These are phyloP conservation scores for Delonix regia DNA, from an alignment of 306 rosid species.

Conservation along the genomic window DNA sequence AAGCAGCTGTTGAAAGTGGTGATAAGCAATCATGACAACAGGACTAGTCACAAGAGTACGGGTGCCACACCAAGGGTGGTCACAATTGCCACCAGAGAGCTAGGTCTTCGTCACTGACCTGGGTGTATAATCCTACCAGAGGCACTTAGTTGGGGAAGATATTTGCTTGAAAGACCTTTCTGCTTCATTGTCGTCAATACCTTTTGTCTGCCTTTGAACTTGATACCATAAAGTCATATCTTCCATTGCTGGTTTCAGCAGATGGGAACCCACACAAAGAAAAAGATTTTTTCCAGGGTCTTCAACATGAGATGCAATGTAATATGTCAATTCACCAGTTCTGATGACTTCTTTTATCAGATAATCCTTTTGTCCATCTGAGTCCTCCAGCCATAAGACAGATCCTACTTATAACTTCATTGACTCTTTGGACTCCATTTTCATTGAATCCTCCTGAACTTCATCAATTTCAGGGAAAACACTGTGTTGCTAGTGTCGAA, in stretches of 20 bases:
- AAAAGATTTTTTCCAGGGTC: conserved; percentile 76
- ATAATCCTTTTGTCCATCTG: conserved; percentile 80
- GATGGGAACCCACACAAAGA: conserved; percentile 86
- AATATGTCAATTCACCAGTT: conserved; percentile 62
- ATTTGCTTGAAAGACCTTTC: conserved; percentile 81
- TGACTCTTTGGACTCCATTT: conserved; percentile 66
- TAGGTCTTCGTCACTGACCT: conserved; percentile 83
- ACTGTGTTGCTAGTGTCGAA: conserved; percentile 66
- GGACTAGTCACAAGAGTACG: conserved; percentile 92
- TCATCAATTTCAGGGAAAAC: conserved; percentile 93
- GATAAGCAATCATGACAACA: conserved; percentile 94
- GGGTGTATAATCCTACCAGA: conserved; percentile 97
- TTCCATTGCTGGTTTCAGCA: conserved; percentile 97
- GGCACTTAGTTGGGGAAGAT: conserved; percentile 81
- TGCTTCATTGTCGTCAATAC: conserved; percentile 88
- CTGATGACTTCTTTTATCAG: conserved; percentile 69
- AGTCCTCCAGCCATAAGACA: conserved; percentile 87
- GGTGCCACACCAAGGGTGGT: conserved; percentile 99
- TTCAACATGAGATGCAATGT: conserved; percentile 77
- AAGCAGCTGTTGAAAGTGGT: conserved; percentile 80
- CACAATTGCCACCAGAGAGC: conserved; percentile 89
- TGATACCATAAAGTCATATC: conserved; percentile 98
- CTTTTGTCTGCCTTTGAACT: conserved; percentile 97
- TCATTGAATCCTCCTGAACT: conserved; percentile 76
- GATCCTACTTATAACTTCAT: conserved; percentile 86